Evolutionary conservation across 805 yeast genomes (phyloP), one percentile per base, ranked within the genome.

Genomic region (Wilhelminamyces savonicus): DNA sequence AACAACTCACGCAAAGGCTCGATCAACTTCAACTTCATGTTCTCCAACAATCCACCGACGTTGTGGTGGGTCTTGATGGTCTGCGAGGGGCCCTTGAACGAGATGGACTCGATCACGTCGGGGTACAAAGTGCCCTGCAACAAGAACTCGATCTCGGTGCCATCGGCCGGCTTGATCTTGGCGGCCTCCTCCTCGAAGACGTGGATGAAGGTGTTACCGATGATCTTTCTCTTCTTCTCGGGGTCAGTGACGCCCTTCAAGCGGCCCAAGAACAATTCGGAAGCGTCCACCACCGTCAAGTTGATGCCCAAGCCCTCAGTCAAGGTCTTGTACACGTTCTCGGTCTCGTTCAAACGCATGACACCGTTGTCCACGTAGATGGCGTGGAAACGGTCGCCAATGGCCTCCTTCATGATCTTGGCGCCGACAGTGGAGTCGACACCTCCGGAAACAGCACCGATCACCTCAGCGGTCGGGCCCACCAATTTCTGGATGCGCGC

Each of bases 391-490:
- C 98, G 78, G 52, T 85, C 92, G 55, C 98, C 98, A 60, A 92
- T 92, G 43, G 98, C 98, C 68, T 84, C 96, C 43, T 86, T 81
- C 95, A 92, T 82, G 56, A 92, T 74, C 71, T 90, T 92, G 43
- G 98, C 97, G 44, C 97, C 98, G 37, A 92, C 98, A 28, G 98
- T 92, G 30, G 98, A 92, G 66, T 92, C 98, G 40, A 92, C 98
- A 70, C 98, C 98, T 52, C 98, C 98, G 30, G 96, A 86, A 43
- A 92, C 98, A 32, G 98, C 98, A 66, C 98, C 98, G 54, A 92
- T 92, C 42, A 92, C 98, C 66, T 92, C 97, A 34, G 96, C 97
- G 34, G 87, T 80, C 44, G 96, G 97, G 30, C 98, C 98, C 45
- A 92, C 97, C 43, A 90, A 69, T 31, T 75, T 71, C 62, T 87